Evolutionary conservation across 345 rosid genomes (phyloP).

Genomic region (Viola odorata): DNA sequence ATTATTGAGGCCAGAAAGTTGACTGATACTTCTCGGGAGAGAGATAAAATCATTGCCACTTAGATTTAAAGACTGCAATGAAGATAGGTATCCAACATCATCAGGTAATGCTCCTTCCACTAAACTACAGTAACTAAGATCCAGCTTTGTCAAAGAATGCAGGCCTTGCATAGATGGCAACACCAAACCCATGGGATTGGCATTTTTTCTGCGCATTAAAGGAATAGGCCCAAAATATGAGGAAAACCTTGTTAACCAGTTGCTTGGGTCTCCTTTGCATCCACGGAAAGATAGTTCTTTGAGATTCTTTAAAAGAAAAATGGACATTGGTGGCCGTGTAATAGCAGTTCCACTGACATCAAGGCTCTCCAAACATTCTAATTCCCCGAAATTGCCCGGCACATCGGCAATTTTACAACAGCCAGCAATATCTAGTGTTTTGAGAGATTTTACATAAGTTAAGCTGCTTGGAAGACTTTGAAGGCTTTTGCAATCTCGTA

Average conservation of each 20-base stretch:
- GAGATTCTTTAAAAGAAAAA: constrained; percentile 9
- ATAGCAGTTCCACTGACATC: constrained; percentile 19
- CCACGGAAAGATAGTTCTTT: constrained; percentile 8
- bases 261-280: not conserved
- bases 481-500: constrained; percentile 26
- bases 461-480: constrained; percentile 22
- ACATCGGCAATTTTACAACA: constrained; percentile 23
- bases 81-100: constrained; percentile 5
- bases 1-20: constrained; percentile 1
- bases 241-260: no score
- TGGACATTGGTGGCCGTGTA: not conserved
- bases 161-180: constrained; percentile 8
- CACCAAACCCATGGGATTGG: not conserved
- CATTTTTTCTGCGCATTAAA: not conserved
- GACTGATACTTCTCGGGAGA: constrained; percentile 7
- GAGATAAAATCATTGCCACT: constrained; percentile 1
- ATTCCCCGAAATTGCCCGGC: constrained; percentile 7
- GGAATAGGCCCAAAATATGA: not conserved
- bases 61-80: constrained; percentile 4
- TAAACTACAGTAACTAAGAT: constrained; percentile 10
- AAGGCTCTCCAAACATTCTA: constrained; percentile 17
- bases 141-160: not conserved
- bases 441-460: constrained; percentile 22
- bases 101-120: constrained; percentile 3
- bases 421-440: constrained; percentile 12